Evolutionary conservation across 2,329 filamentous ascomycete genomes (phyloP).

Genomic region (Cladosporium sphaerospermum): DNA sequence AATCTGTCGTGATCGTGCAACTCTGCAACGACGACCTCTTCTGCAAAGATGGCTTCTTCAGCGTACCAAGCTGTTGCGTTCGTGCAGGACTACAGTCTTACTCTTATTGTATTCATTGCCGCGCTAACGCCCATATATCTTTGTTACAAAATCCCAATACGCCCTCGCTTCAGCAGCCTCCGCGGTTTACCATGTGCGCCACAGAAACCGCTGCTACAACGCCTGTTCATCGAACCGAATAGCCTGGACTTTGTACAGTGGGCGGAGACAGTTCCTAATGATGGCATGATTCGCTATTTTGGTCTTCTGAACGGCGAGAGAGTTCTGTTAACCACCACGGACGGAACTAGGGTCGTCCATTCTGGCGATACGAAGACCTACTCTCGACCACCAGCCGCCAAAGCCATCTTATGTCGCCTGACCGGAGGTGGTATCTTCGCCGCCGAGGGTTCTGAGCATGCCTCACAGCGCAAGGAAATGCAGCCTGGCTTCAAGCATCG

Average conservation of each 20-base stretch:
- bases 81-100: no score
- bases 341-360: constrained; percentile 45
- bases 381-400: constrained; percentile 41
- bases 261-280: constrained; percentile 45
- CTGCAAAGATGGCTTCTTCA: no score
- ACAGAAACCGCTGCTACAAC: not conserved
- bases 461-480: constrained; percentile 61
- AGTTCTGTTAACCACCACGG: constrained; percentile 34
- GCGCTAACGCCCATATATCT: no score
- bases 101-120: no score
- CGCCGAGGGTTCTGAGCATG: constrained; percentile 31
- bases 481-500: constrained; percentile 80
- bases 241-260: constrained; percentile 38
- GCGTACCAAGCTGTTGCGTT: no score
- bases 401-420: constrained; percentile 42
- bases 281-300: constrained; percentile 45
- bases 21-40: no score
- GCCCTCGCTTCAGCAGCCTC: not conserved
- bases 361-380: constrained; percentile 50
- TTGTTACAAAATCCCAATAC: no score
- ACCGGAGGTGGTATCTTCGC: constrained; percentile 12
- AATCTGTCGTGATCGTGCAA: no score
- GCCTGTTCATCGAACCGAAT: constrained; percentile 22
- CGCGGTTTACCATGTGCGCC: not conserved
- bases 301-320: constrained; percentile 37